Conservation (phyloP, 768 basidiomycete species). For the Rhizopogon vinicolor region DNA sequence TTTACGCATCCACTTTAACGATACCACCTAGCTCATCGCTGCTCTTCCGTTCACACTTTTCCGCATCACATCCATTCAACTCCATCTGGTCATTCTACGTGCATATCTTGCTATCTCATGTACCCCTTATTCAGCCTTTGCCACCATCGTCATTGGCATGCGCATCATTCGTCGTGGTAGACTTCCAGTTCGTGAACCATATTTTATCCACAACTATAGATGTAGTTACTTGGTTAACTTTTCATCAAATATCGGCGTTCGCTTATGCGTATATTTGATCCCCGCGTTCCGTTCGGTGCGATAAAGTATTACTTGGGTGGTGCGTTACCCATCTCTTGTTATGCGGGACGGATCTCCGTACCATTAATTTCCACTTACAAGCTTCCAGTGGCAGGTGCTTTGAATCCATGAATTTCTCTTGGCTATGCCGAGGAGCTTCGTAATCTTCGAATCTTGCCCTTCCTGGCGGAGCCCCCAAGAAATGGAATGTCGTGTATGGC, state of each 20-base stretch:
- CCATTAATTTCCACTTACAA: neutral
- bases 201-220: constrained; percentile 23
- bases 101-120: constrained; percentile 28
- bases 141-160: constrained; percentile 1
- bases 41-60: constrained; percentile 8
- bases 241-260: constrained; percentile 3
- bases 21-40: constrained; percentile 20
- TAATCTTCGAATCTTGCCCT: neutral
- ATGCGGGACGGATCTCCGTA: constrained; percentile 1
- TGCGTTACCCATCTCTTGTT: neutral
- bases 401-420: neutral
- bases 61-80: constrained; percentile 7
- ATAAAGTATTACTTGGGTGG: neutral
- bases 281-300: neutral
- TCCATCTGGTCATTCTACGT: constrained; percentile 13
- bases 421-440: neutral
- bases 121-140: constrained; percentile 18
- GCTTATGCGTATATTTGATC: neutral
- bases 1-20: constrained; percentile 20
- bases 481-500: neutral
- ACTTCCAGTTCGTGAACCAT: constrained; percentile 2
- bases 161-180: constrained; percentile 1
- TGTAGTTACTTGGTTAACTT: constrained; percentile 12
- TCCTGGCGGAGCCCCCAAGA: neutral
- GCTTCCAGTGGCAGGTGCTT: neutral